Evolutionary conservation across 2,329 filamentous ascomycete genomes (phyloP).

Genomic region (Meredithiella fracta): DNA sequence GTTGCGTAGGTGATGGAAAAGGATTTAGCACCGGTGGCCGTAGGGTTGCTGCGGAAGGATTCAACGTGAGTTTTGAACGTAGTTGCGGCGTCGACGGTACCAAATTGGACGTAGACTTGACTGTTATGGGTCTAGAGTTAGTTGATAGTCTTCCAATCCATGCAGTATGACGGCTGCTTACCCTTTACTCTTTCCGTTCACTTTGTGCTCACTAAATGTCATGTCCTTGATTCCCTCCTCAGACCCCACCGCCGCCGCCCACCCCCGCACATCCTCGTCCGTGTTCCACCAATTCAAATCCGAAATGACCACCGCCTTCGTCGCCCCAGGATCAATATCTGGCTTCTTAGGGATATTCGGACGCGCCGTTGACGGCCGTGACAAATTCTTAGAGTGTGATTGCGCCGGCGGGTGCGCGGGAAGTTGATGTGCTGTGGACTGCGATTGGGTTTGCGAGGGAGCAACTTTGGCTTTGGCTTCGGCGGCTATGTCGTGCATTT

Average conservation of each 20-base stretch:
- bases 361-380: conserved; percentile 23
- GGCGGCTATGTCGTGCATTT: conserved; percentile 5
- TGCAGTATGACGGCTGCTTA: conserved; percentile 33
- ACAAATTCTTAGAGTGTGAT: conserved; percentile 22
- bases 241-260: conserved; percentile 60
- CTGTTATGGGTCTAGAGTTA: conserved; percentile 21
- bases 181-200: conserved; percentile 98
- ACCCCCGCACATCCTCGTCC: conserved; percentile 84
- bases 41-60: conserved; percentile 25
- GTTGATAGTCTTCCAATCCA: too few relatives aligned
- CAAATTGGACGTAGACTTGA: conserved; percentile 73
- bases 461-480: neutral
- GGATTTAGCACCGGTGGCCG: conserved; percentile 47
- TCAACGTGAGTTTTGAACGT: conserved; percentile 74
- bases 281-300: conserved; percentile 95
- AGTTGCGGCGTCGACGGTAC: conserved; percentile 67
- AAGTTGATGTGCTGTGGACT: too few relatives aligned
- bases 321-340: conserved; percentile 31
- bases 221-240: conserved; percentile 82
- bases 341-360: conserved; percentile 26
- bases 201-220: conserved; percentile 95
- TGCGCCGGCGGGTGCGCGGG: conserved; percentile 13
- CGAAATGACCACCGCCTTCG: conserved; percentile 63
- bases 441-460: neutral
- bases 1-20: conserved; percentile 59